Conservation (phyloP, 208 protist species). For the Leishmania tarentolae region DNA sequence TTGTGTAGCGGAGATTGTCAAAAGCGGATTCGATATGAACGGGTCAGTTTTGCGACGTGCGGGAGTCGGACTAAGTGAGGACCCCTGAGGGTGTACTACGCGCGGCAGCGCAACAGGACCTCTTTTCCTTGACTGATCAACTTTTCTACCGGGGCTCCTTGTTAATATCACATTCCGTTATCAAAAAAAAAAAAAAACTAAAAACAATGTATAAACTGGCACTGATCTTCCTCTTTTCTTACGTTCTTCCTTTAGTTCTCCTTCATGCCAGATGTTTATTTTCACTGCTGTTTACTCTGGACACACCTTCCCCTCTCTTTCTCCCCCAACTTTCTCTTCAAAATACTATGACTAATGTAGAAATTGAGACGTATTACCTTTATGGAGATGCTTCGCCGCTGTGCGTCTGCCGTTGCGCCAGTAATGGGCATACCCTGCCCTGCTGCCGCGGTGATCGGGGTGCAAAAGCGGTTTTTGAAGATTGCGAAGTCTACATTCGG, state of each 20-base stretch:
- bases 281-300: background rate
- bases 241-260: background rate
- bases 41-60: constrained; percentile 47
- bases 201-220: background rate
- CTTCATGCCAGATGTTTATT: background rate
- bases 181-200: background rate
- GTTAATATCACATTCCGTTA: background rate
- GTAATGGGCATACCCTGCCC: background rate
- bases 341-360: background rate
- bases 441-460: constrained; percentile 10
- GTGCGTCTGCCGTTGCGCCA: constrained; percentile 22
- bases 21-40: constrained; percentile 52
- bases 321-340: background rate
- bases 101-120: background rate
- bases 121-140: constrained; percentile 2
- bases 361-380: background rate
- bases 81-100: constrained; percentile 8
- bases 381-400: constrained; percentile 44
- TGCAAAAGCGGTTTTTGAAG: constrained; percentile 81
- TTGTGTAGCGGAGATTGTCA: constrained; percentile 57
- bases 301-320: background rate
- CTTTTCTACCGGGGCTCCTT: background rate
- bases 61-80: constrained; percentile 63
- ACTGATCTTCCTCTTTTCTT: background rate
- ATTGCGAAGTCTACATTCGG: constrained; percentile 91